phyloP scores from a whole-genome alignment of 805 yeast genomes.

The Zygoascus biomembranicola region DNA sequence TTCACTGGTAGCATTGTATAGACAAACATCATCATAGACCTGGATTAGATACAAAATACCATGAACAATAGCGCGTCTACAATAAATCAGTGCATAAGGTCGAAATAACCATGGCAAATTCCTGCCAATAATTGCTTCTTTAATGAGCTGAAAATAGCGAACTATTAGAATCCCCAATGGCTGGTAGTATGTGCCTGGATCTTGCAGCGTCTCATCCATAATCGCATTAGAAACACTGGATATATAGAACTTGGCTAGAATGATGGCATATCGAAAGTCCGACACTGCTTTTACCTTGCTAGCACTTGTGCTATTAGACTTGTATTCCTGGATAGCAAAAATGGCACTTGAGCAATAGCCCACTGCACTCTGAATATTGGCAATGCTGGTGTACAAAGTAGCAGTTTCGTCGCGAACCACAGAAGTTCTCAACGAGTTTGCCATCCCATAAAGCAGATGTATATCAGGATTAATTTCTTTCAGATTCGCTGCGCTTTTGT shows the following conservation, averaged over 20 bases:
- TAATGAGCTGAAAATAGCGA: not conserved
- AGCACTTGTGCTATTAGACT: not conserved
- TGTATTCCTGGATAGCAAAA: not conserved
- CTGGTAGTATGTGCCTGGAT: not conserved
- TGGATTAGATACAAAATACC: not conserved
- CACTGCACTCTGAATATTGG: not conserved
- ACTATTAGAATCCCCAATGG: not conserved
- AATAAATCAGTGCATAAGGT: not conserved
- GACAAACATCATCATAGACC: not conserved
- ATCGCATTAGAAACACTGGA: not conserved
- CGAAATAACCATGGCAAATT: not conserved
- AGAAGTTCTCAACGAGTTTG: not conserved
- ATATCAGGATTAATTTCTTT: not conserved
- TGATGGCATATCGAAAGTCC: not conserved
- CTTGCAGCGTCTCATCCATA: not conserved
- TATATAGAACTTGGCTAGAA: not conserved
- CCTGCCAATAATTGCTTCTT: not conserved
- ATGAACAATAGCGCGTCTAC: not conserved
- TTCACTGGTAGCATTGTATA: not conserved
- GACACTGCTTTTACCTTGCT: not conserved
- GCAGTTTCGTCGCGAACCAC: not conserved
- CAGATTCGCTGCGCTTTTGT: not conserved
- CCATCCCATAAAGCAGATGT: not conserved
- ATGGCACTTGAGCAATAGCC: not conserved
- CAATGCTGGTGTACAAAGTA: not conserved